A percentile compares a stretch with the other conserved stretches of the same genome.
Conservation (phyloP, 495 filamentous ascomycete species). For the Clavariopsis aquatica region DNA sequence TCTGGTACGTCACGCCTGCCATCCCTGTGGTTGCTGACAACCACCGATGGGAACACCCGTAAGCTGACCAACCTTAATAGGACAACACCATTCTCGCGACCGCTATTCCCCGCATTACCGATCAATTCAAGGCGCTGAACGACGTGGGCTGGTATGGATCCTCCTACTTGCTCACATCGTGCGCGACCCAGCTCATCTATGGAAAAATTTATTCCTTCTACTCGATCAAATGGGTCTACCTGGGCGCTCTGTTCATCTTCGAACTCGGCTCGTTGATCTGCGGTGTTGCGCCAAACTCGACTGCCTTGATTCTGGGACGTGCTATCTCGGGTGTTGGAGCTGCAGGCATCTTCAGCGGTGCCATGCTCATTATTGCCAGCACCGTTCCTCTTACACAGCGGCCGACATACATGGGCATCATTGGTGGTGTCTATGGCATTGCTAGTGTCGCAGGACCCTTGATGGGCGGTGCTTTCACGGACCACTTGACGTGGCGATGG, state of each 20-base stretch:
- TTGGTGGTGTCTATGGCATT: slow-evolving; percentile 41
- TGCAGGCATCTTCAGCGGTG: slow-evolving; percentile 41
- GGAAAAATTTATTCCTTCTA: slow-evolving; percentile 50
- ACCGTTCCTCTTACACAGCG: slow-evolving; percentile 38
- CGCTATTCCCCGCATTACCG: slow-evolving; percentile 80
- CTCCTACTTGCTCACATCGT: slow-evolving; percentile 73
- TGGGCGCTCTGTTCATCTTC: slow-evolving; percentile 38
- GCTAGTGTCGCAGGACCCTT: slow-evolving; percentile 38
- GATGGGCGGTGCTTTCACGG: slow-evolving; percentile 46
- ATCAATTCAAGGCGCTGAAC: slow-evolving; percentile 70
- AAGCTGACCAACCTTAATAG: slow-evolving; percentile 22
- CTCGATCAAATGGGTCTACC: slow-evolving; percentile 49
- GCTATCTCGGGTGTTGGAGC: slow-evolving; percentile 43
- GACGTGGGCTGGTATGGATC: slow-evolving; percentile 82
- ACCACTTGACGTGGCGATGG: slow-evolving; percentile 44
- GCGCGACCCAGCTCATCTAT: slow-evolving; percentile 47
- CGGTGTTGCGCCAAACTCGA: slow-evolving; percentile 38
- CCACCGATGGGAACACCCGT: background rate
- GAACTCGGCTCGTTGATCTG: slow-evolving; percentile 40
- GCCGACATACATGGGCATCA: slow-evolving; percentile 40
- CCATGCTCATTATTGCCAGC: slow-evolving; percentile 40
- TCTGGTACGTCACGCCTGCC: slow-evolving; percentile 49
- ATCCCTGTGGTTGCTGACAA: slow-evolving; percentile 48
- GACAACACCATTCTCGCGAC: slow-evolving; percentile 83
- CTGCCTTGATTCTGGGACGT: slow-evolving; percentile 39